These are phyloP conservation scores for Aspergillus transmontanensis DNA, from an alignment of 2,329 filamentous ascomycete species.

Conservation along the genomic window DNA sequence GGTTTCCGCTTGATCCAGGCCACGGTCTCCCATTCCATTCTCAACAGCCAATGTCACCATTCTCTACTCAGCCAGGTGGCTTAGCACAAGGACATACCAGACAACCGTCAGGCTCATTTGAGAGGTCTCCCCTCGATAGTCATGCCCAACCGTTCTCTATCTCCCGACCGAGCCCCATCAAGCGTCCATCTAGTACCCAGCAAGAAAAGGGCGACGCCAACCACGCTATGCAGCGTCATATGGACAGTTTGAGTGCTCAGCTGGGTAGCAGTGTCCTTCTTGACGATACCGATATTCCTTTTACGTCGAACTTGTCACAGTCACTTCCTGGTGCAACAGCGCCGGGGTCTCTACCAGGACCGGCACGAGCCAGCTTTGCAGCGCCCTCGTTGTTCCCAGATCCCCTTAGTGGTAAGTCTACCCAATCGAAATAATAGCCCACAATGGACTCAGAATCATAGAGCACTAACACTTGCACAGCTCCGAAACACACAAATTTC, in stretches of 20 bases:
- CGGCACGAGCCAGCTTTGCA: constrained; percentile 46
- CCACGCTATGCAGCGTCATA: constrained; percentile 53
- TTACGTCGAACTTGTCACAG: constrained; percentile 52
- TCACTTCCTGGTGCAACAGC: constrained; percentile 55
- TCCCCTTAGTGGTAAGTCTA: constrained; percentile 42
- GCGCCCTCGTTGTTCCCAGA: constrained; percentile 47
- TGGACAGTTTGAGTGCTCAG: constrained; percentile 75
- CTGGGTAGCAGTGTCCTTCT: constrained; percentile 89
- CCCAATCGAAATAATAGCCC: not conserved
- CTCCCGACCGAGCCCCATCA: constrained; percentile 81
- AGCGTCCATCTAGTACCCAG: constrained; percentile 75
- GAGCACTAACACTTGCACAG: constrained; percentile 26
- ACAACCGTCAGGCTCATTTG: constrained; percentile 69
- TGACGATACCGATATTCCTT: constrained; percentile 70
- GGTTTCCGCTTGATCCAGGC: constrained; percentile 53
- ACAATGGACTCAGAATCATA: not conserved
- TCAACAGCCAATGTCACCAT: constrained; percentile 46
- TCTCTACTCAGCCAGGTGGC: constrained; percentile 39
- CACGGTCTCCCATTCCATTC: constrained; percentile 45
- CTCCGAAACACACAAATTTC: constrained; percentile 38
- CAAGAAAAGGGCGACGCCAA: constrained; percentile 49
- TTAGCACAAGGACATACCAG: constrained; percentile 67
- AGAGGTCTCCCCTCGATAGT: constrained; percentile 61
- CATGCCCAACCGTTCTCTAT: constrained; percentile 70
- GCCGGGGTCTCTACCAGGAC: constrained; percentile 50